phyloP scores from a whole-genome alignment of 208 protist genomes.

The Acanthamoeba culbertsoni region DNA sequence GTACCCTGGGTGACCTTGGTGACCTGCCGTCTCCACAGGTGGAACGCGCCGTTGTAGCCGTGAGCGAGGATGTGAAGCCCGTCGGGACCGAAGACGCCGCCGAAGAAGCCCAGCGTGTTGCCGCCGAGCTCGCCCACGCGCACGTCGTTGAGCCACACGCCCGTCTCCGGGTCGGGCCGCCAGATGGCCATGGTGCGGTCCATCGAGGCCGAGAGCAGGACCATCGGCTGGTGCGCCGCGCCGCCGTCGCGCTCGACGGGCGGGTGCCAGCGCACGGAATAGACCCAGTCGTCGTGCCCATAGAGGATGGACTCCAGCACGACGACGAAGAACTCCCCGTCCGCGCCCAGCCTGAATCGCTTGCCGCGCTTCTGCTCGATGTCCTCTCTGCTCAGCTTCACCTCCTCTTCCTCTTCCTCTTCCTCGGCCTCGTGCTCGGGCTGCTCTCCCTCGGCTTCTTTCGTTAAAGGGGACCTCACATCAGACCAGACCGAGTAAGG shows the following conservation, averaged over 20 bases:
- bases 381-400: not conserved
- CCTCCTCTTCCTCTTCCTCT: not conserved
- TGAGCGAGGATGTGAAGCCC: conserved; percentile 67
- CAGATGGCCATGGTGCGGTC: conserved; percentile 79
- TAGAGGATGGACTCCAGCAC: conserved; percentile 71
- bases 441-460: not conserved
- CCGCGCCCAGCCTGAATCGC: not conserved
- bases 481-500: too few species aligned
- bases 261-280: conserved; percentile 74
- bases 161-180: conserved; percentile 58
- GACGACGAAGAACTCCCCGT: not conserved
- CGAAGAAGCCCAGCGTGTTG: conserved; percentile 76
- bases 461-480: too few species aligned
- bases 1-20: not conserved
- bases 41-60: conserved; percentile 77
- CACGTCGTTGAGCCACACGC: conserved; percentile 68
- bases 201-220: conserved; percentile 77
- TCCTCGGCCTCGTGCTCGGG: not conserved
- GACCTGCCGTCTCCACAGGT: conserved; percentile 63
- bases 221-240: conserved; percentile 53
- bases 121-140: conserved; percentile 81
- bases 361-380: conserved; percentile 7
- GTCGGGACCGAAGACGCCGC: conserved; percentile 55
- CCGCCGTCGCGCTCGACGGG: not conserved
- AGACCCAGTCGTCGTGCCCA: conserved; percentile 80